Evolutionary conservation across 768 basidiomycete genomes (phyloP).

Genomic region (Kwoniella bestiolae): DNA sequence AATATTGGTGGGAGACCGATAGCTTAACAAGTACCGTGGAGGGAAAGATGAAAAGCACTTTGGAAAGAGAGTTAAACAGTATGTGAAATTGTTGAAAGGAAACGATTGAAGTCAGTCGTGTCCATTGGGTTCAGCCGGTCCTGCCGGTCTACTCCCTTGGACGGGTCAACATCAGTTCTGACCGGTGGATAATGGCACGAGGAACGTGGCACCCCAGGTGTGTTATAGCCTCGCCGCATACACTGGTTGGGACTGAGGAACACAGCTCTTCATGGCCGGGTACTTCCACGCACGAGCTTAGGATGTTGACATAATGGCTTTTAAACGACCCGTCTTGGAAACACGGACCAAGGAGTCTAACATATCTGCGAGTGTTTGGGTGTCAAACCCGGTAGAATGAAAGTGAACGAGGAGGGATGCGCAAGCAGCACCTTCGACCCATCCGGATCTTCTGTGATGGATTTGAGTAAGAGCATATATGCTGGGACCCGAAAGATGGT

Average conservation of each 20-base stretch:
- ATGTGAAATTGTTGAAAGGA: constrained; percentile 81
- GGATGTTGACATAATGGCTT: constrained; percentile 79
- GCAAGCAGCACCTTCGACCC: constrained; percentile 74
- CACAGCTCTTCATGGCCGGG: constrained; percentile 66
- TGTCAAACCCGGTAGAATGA: constrained; percentile 73
- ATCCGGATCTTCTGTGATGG: constrained; percentile 74
- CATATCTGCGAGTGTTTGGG: constrained; percentile 79
- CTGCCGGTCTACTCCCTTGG: constrained; percentile 65
- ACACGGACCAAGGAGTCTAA: constrained; percentile 87
- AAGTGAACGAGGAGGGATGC: constrained; percentile 69
- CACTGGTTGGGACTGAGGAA: constrained; percentile 67
- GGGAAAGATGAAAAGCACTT: constrained; percentile 82
- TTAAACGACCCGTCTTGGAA: constrained; percentile 81
- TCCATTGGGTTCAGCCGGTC: constrained; percentile 65
- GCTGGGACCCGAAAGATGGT: constrained; percentile 89
- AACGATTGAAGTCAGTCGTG: constrained; percentile 75
- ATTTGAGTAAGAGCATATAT: constrained; percentile 79
- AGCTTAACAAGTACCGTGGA: constrained; percentile 82
- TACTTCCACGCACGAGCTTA: constrained; percentile 66
- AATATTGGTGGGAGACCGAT: constrained; percentile 81
- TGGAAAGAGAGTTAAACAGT: constrained; percentile 80
- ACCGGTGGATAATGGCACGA: constrained; percentile 64
- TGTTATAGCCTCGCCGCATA: constrained; percentile 69
- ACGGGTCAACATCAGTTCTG: constrained; percentile 74
- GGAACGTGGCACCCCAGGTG: constrained; percentile 71